Conservation (phyloP, 2,329 filamentous ascomycete genomes). For the Ophiostoma ips region DNA sequence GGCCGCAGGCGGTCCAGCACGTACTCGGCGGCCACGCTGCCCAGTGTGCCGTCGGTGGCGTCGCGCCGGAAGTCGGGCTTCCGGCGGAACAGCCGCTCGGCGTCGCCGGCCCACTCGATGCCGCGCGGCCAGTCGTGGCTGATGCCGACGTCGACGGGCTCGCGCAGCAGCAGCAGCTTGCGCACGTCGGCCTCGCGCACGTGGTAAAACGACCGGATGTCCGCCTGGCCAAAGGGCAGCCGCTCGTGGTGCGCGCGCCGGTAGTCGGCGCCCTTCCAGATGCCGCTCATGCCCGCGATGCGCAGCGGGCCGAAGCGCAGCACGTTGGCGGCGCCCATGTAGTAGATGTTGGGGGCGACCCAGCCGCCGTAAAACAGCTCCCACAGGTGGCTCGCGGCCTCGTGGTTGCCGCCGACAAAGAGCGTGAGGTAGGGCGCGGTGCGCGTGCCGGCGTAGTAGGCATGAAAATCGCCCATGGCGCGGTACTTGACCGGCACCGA, state of each 20-base stretch:
- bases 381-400: conserved; percentile 78
- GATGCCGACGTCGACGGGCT: conserved; percentile 78
- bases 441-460: conserved; percentile 73
- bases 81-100: conserved; percentile 49
- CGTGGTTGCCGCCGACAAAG: conserved; percentile 91
- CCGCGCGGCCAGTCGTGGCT: conserved; percentile 92
- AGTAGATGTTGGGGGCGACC: conserved; percentile 96
- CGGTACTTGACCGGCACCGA: conserved; percentile 82
- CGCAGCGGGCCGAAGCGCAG: conserved; percentile 70
- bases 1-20: conserved; percentile 74
- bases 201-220: conserved; percentile 76
- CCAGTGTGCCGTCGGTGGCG: conserved; percentile 59
- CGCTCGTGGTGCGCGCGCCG: conserved; percentile 71
- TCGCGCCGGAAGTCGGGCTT: conserved; percentile 69
- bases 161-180: conserved; percentile 72
- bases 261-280: conserved; percentile 89
- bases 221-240: conserved; percentile 65
- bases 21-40: conserved; percentile 64
- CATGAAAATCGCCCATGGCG: conserved; percentile 77
- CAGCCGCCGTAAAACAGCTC: conserved; percentile 95
- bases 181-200: conserved; percentile 81
- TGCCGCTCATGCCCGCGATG: conserved; percentile 82
- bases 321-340: conserved; percentile 85
- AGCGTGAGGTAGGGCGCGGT: conserved; percentile 78
- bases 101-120: conserved; percentile 67